Base-by-base conservation (phyloP, 106 monocot species). In the Iris macrosiphon region DNA sequence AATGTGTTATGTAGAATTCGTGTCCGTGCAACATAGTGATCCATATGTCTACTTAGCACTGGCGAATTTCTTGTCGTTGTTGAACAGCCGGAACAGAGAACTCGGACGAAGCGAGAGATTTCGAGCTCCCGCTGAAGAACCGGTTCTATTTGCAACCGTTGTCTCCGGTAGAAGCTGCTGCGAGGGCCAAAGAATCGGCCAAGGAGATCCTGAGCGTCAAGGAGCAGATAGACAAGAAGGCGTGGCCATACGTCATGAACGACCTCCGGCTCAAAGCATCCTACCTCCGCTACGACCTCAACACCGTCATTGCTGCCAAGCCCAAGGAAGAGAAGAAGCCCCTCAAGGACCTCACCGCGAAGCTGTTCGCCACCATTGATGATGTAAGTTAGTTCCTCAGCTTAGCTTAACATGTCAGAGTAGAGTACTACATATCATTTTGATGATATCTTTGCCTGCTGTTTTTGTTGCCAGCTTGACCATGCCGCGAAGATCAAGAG, bases 401-500 rank as follows among this genome's bases (percentile, higher is more conserved):
- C 16, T 20, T 26, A 2, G 49, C n/a, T n/a, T n/a, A n/a, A n/a
- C n/a, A n/a, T n/a, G n/a, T n/a, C n/a, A n/a, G n/a, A n/a, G n/a
- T n/a, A n/a, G n/a, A n/a, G n/a, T n/a, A n/a, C n/a, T n/a, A n/a
- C n/a, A n/a, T n/a, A n/a, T n/a, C n/a, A n/a, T n/a, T n/a, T n/a
- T n/a, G n/a, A n/a, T n/a, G n/a, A n/a, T n/a, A n/a, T n/a, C n/a
- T n/a, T n/a, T 38, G 19, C 22, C 4, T 69, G 46, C 6, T 56
- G 23, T 40, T 42, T n/a, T 19, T 34, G 28, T 30, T 60, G 18
- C 33, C 75, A 92, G 92, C 71, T 92, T 49, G 79, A 86, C 40
- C 64, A 92, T 58, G 92, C 86, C 4, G 92, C 86, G 1, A 92
- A 92, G 73, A 74, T 79, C 40, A 92, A 92, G 85, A 85, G 78